Evolutionary conservation across 345 rosid genomes (phyloP), one percentile per base, ranked within the genome.

Genomic region (Anacardium occidentale): DNA sequence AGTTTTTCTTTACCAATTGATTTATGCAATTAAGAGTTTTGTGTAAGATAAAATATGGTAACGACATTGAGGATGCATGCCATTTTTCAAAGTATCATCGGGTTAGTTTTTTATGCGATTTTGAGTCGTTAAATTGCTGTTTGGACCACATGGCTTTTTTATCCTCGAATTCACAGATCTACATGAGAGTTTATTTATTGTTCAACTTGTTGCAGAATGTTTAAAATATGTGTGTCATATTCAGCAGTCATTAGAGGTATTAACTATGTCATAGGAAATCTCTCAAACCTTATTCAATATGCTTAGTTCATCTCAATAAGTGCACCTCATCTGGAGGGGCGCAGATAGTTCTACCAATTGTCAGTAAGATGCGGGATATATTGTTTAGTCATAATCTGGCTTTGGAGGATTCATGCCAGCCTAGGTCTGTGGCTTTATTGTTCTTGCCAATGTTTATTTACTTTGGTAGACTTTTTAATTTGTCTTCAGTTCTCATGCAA

Each of bases 381-480:
- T 3, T 10, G 14, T 44, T 9, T 17, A 29, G 34, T 29, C 20
- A 40, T 40, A 34, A 7, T 50, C 32, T 69, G 21, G 21, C 37
- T 53, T 32, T 34, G 26, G 20, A 32, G n/a, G 18, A 18, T 52
- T 32, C 29, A 29, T 34, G 20, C 14, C 71, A n/a, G 11, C 50
- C 42, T n/a, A 68, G 32, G 0, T 68, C 29, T 37, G 14, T 53
- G 52, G 29, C 52, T 51, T 29, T 51, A 15, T 25, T 11, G 58
- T 12, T n/a, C 11, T 26, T 50, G 26, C 3, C 26, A 29, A 29
- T 7, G 7, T 37, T 37, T 5, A 7, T 58, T 65, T 60, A 20
- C 71, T 65, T 76, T 68, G 78, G 78, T 75, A 96, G 99, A 76
- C 82, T 90, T 70, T 93, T 90, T 83, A 84, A 93, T 81, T 77